Percentiles rank a stretch among this genome's conserved stretches.
Evolutionary conservation across 441 rosid genomes (phyloP).

Genomic region (Populus hybrid): DNA sequence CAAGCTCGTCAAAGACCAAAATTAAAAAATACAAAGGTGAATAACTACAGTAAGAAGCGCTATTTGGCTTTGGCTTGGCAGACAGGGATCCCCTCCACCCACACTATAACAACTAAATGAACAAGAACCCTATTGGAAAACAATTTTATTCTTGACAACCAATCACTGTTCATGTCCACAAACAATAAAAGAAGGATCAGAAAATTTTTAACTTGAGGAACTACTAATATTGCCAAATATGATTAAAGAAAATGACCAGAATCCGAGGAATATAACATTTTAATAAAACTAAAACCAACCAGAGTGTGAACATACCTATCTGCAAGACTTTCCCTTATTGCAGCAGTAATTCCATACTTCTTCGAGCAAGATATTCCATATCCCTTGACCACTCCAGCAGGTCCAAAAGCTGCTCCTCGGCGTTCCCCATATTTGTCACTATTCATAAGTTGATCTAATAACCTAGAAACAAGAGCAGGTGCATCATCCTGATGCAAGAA

Average conservation of each 20-base stretch:
- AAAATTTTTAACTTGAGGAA: not conserved
- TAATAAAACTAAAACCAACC: not conserved
- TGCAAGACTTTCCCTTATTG: conserved; percentile 62
- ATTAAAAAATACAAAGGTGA: not conserved
- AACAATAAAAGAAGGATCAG: not conserved
- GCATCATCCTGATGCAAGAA: conserved; percentile 67
- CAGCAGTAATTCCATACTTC: conserved; percentile 64
- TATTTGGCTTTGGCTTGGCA: not conserved
- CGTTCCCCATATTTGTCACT: conserved; percentile 98
- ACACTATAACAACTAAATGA: too few relatives aligned
- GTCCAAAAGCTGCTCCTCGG: conserved; percentile 99
- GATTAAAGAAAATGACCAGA: not conserved
- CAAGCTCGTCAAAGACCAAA: conserved; percentile 1
- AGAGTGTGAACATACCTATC: conserved; percentile 58
- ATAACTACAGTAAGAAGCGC: not conserved
- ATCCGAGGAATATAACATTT: not conserved
- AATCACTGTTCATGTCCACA: too few relatives aligned
- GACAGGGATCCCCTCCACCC: too few relatives aligned
- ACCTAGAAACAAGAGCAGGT: conserved; percentile 63
- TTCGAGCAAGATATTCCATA: conserved; percentile 89
- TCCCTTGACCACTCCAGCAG: conserved; percentile 94
- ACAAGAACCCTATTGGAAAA: too few relatives aligned
- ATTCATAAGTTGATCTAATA: conserved; percentile 84
- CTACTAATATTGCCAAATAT: not conserved
- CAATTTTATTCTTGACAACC: too few relatives aligned